Evolutionary conservation across 805 yeast genomes (phyloP).

Genomic region (Candida arabinofermentans): DNA sequence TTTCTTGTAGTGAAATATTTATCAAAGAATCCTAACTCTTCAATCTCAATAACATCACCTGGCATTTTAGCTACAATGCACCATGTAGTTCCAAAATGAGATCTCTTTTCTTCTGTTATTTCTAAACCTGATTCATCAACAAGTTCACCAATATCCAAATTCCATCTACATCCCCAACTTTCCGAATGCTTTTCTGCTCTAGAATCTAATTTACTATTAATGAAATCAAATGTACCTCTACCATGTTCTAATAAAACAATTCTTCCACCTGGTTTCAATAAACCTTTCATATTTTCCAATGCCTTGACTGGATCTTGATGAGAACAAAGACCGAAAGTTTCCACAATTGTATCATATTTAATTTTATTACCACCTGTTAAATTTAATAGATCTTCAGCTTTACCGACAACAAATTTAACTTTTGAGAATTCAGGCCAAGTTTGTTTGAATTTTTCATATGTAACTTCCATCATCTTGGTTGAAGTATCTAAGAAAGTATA

Average conservation of each 20-base stretch:
- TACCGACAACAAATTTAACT: constrained; percentile 87
- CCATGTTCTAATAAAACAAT: constrained; percentile 91
- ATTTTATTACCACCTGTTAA: constrained; percentile 36
- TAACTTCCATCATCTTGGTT: constrained; percentile 74
- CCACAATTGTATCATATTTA: constrained; percentile 86
- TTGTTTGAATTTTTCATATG: constrained; percentile 68
- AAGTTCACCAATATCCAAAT: constrained; percentile 85
- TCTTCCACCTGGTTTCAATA: constrained; percentile 87
- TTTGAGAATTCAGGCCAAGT: constrained; percentile 61
- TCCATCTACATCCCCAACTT: constrained; percentile 98
- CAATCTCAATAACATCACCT: constrained; percentile 51
- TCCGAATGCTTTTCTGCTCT: constrained; percentile 80
- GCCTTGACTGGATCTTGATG: constrained; percentile 91
- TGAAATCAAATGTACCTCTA: constrained; percentile 70
- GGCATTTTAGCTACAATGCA: constrained; percentile 70
- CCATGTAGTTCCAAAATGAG: constrained; percentile 94
- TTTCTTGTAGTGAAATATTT: constrained; percentile 39
- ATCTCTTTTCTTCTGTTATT: constrained; percentile 72
- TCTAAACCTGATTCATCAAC: constrained; percentile 81
- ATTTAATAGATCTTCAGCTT: constrained; percentile 73
- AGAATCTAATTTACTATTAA: constrained; percentile 77
- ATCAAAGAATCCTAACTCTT: constrained; percentile 47
- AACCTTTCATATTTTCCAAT: constrained; percentile 61
- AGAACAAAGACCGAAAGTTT: constrained; percentile 94
- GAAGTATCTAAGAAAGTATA: constrained; percentile 87